These are phyloP conservation scores for Combretum micranthum DNA, from an alignment of 345 rosid genomes.

Conservation along the genomic window DNA sequence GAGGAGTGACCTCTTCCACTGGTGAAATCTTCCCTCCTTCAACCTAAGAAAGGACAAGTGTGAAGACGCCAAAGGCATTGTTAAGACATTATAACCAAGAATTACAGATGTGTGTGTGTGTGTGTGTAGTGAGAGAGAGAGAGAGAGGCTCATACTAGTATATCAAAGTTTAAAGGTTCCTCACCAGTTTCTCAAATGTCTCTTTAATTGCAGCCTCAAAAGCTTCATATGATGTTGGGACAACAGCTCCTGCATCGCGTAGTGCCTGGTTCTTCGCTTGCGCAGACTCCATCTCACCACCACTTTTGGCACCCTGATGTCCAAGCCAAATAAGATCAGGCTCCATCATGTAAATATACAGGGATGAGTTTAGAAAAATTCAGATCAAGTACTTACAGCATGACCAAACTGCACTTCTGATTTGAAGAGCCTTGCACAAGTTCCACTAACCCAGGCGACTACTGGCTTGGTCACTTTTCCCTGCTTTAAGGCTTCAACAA, in stretches of 20 bases:
- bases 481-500: conserved; percentile 89
- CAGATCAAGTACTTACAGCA: conserved; percentile 56
- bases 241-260: conserved; percentile 78
- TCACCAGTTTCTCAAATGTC: conserved; percentile 80
- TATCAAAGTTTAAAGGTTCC: neutral
- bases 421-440: conserved; percentile 94
- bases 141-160: no score
- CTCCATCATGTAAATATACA: neutral
- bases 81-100: no score
- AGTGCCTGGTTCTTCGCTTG: conserved; percentile 99
- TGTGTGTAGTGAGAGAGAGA: no score
- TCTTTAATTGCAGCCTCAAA: conserved; percentile 71
- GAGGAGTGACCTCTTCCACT: conserved; percentile 74
- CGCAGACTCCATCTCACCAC: conserved; percentile 96
- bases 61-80: no score
- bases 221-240: conserved; percentile 90
- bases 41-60: conserved; percentile 29
- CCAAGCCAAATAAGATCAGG: conserved; percentile 5
- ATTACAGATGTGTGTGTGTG: no score
- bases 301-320: conserved; percentile 93
- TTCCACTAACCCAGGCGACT: conserved; percentile 99
- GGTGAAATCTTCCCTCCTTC: conserved; percentile 71
- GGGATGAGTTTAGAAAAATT: no score
- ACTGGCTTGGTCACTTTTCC: conserved; percentile 93
- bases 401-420: conserved; percentile 99